A percentile compares a stretch with the other conserved stretches of the same genome.
Conservation (phyloP, 2,329 filamentous ascomycete genomes). For the Acephala macrosclerotiorum region DNA sequence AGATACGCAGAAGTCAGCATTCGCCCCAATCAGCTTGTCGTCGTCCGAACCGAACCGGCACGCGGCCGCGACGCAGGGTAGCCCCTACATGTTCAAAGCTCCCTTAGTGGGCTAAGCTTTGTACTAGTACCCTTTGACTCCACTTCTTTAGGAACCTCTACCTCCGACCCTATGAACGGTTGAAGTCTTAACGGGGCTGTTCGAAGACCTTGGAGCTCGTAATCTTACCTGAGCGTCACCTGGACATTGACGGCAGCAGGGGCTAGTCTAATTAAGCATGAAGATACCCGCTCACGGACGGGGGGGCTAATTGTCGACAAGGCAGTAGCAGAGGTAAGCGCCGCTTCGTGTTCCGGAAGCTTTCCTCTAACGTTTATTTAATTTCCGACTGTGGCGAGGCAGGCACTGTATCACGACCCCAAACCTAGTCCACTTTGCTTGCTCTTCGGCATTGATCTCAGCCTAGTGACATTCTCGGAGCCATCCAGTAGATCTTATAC, state of each 20-base stretch:
- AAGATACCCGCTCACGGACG: neutral
- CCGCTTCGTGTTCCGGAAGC: slow-evolving; percentile 14
- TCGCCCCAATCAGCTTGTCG: slow-evolving; percentile 7
- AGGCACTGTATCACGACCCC: slow-evolving; percentile 16
- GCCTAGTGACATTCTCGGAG: slow-evolving; percentile 12
- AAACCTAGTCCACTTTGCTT: slow-evolving; percentile 1
- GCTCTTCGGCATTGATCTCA: neutral
- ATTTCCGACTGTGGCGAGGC: slow-evolving; percentile 14
- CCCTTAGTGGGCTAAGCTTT: neutral
- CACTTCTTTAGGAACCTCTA: slow-evolving; percentile 3
- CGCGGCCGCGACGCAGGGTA: neutral
- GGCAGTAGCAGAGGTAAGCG: slow-evolving; percentile 6
- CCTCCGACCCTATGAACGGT: slow-evolving; percentile 6
- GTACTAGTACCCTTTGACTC: neutral
- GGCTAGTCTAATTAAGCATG: neutral
- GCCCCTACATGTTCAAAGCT: slow-evolving; percentile 5
- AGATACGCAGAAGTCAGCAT: neutral
- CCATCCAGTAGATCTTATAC: slow-evolving; percentile 15
- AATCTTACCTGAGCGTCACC: slow-evolving; percentile 12
- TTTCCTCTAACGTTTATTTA: slow-evolving; percentile 9
- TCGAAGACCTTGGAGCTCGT: neutral
- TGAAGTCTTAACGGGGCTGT: neutral
- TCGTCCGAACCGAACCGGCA: neutral
- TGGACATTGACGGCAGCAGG: neutral
- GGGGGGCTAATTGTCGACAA: neutral